phyloP scores from a whole-genome alignment of 306 rosid species.

The Quercus dentata region DNA sequence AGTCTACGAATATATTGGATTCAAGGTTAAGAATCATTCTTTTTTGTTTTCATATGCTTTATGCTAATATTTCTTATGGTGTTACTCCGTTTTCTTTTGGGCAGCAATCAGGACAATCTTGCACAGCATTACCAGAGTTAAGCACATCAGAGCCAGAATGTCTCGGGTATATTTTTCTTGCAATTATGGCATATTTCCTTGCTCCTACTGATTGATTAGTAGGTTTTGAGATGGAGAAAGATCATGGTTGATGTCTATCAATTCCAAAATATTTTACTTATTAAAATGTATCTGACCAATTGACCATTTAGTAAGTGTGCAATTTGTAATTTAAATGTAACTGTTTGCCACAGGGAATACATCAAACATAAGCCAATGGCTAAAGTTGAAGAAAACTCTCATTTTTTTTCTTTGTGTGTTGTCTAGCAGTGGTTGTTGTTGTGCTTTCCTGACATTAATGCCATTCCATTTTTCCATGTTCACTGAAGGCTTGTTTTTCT shows the following conservation, averaged over 20 bases:
- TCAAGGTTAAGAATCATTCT: slow-evolving; percentile 17
- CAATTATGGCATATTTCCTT: neutral
- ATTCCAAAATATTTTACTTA: too few species aligned
- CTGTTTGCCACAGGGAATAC: slow-evolving; percentile 51
- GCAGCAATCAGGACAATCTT: slow-evolving; percentile 65
- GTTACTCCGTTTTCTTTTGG: slow-evolving; percentile 19
- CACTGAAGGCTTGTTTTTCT: slow-evolving; percentile 26
- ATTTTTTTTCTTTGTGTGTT: slow-evolving; percentile 19
- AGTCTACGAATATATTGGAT: neutral
- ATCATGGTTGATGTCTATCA: too few species aligned
- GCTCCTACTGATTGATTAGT: too few species aligned
- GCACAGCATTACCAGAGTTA: slow-evolving; percentile 33
- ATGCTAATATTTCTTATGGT: neutral
- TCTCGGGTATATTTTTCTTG: slow-evolving; percentile 45
- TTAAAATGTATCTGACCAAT: too few species aligned
- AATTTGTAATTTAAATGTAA: neutral
- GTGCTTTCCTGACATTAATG: slow-evolving; percentile 2
- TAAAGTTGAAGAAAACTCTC: slow-evolving; percentile 42
- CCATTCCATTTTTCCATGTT: neutral
- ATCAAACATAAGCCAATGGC: slow-evolving; percentile 32
- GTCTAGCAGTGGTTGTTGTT: slow-evolving; percentile 2
- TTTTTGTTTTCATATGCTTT: neutral
- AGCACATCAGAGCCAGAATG: slow-evolving; percentile 30
- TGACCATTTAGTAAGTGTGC: neutral
- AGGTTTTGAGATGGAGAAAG: too few species aligned